Base-by-base conservation (phyloP, 805 yeast genomes). In the Schizosaccharomyces japonicus region DNA sequence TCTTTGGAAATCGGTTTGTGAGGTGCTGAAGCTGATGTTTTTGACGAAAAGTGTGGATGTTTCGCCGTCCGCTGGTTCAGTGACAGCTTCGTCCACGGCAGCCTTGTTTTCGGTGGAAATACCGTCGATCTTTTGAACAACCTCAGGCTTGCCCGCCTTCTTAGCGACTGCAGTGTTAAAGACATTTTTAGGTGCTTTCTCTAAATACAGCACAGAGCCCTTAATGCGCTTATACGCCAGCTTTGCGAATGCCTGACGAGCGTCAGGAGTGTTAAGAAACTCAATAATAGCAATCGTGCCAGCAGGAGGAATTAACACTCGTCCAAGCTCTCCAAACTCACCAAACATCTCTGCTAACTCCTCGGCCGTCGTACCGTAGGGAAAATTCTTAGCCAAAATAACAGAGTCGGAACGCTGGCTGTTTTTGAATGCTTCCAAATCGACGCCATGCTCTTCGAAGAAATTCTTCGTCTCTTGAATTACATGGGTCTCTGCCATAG, bases 271-370 rank as follows among this genome's bases (percentile, higher is more conserved):
- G 59, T 80, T 87, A 56, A 84, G 69, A 62, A 76, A 85, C 62
- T 87, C 95, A 7, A 90, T 76, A 57, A 90, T 80, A 10, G 96
- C 95, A 55, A 90, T 83, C 0, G 95, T 84, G 7, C 95, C 96
- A 4, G 92, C 80, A 4, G 95, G 94, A 13, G 98, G 98, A 83
- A 90, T 80, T 52, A 90, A 63, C 15, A 84, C 67, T 54, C 94
- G 70, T 52, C 74, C 75, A 26, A 90, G 57, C 52, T 78, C 78
- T 48, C 98, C 98, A 61, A 72, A 75, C 33, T 76, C 77, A 2
- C 78, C 62, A 56, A 90, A 90, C 56, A 87, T 58, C 51, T 82
- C 94, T 21, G 83, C 76, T 28, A 90, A 60, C 55, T 90, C 96
- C 50, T 75, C 80, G 15, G 69, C 65, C 0, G 81, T 73, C 0